Conservation (phyloP, 139 green algal genomes). For the Zygnema cylindricum region DNA sequence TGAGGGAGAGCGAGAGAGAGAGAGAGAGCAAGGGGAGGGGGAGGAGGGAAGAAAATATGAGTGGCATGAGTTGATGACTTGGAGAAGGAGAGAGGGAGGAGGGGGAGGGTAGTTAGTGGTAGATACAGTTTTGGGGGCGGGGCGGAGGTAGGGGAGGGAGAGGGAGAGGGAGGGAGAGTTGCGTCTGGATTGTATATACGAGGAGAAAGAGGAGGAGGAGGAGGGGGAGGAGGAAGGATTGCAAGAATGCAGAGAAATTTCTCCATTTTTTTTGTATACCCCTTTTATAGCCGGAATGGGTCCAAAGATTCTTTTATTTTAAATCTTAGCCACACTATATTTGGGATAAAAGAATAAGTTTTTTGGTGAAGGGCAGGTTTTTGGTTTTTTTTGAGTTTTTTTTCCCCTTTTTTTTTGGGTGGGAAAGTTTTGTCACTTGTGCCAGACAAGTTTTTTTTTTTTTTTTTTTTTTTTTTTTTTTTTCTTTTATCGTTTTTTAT, state of each 20-base stretch:
- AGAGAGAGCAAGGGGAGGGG: too few relatives aligned
- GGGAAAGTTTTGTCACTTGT: not conserved
- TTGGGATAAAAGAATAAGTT: too few relatives aligned
- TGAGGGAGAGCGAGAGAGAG: too few relatives aligned
- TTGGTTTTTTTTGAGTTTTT: not conserved
- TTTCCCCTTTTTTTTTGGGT: not conserved
- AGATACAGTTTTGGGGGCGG: too few relatives aligned
- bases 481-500: not conserved
- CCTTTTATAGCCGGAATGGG: not conserved
- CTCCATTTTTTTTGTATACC: not conserved
- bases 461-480: not conserved
- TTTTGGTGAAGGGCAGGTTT: not conserved
- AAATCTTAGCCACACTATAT: too few relatives aligned
- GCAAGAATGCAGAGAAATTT: not conserved
- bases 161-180: too few relatives aligned
- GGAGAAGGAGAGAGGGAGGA: too few relatives aligned
- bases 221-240: not conserved
- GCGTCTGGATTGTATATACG: too few relatives aligned
- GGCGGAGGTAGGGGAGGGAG: too few relatives aligned
- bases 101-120: too few relatives aligned
- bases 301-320: not conserved
- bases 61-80: too few relatives aligned
- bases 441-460: not conserved
- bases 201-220: not conserved
- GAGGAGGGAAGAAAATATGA: too few relatives aligned